Percentiles rank a stretch among this genome's conserved stretches.
Evolutionary conservation across 192 early-diverging fungal genomes (phyloP).

Genomic region (Piromyces finnis): DNA sequence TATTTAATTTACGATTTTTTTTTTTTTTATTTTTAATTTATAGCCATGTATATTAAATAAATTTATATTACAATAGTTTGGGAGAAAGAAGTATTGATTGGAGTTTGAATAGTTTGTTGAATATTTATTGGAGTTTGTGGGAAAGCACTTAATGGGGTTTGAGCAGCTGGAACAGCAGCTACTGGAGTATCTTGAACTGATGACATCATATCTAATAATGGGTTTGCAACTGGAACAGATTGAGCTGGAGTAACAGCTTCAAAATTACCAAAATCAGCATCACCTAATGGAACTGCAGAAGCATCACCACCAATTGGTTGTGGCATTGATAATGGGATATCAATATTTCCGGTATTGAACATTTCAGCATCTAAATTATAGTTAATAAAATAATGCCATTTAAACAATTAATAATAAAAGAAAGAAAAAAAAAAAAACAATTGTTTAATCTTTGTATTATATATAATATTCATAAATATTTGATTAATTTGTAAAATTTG

Average conservation of each 20-base stretch:
- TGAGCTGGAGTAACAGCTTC: not conserved
- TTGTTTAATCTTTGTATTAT: no score
- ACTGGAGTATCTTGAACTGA: not conserved
- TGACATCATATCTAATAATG: not conserved
- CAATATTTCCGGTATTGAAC: not conserved
- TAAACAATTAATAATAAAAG: no score
- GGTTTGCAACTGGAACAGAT: not conserved
- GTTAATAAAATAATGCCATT: no score
- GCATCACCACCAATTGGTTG: not conserved
- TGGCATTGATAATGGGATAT: not conserved
- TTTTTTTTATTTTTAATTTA: no score
- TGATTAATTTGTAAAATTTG: no score
- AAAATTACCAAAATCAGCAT: not conserved
- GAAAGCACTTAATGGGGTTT: not conserved
- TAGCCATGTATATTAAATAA: no score
- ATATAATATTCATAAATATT: no score
- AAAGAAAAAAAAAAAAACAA: no score
- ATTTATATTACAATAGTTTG: not conserved
- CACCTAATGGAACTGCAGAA: not conserved
- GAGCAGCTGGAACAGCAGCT: not conserved
- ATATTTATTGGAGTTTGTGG: not conserved
- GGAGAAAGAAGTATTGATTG: not conserved
- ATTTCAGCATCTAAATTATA: not conserved
- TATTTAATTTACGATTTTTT: no score
- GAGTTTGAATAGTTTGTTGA: not conserved